Evolutionary conservation across 176 grass and related monocot species (phyloP).

Genomic region (Zea mays): Zm-B73-REFERENCE-NAM-5.0 NC_050103.1:167688001-167688500

Average conservation of each 20-base stretch:
- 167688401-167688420: conserved; percentile 92
- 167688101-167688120: conserved; percentile 93
- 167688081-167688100: conserved; percentile 90
- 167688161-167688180: too few relatives aligned
- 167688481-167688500: conserved; percentile 82
- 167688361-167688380: conserved; percentile 84
- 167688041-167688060: conserved; percentile 99
- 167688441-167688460: conserved; percentile 28
- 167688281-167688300: conserved; percentile 86
- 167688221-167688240: background rate
- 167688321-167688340: conserved; percentile 94
- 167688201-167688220: background rate
- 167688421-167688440: conserved; percentile 56
- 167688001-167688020: conserved; percentile 64
- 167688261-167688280: conserved; percentile 34
- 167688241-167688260: too few relatives aligned
- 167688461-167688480: conserved; percentile 60
- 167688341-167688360: conserved; percentile 81
- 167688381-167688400: conserved; percentile 87
- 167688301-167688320: conserved; percentile 98
- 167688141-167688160: conserved; percentile 46
- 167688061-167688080: conserved; percentile 99
- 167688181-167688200: too few relatives aligned
- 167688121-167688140: conserved; percentile 83
- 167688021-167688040: conserved; percentile 93